A percentile compares a stretch with the other conserved stretches of the same genome.
Conservation (phyloP, 2,329 filamentous ascomycete species). For the Scolecobasidium constrictum region DNA sequence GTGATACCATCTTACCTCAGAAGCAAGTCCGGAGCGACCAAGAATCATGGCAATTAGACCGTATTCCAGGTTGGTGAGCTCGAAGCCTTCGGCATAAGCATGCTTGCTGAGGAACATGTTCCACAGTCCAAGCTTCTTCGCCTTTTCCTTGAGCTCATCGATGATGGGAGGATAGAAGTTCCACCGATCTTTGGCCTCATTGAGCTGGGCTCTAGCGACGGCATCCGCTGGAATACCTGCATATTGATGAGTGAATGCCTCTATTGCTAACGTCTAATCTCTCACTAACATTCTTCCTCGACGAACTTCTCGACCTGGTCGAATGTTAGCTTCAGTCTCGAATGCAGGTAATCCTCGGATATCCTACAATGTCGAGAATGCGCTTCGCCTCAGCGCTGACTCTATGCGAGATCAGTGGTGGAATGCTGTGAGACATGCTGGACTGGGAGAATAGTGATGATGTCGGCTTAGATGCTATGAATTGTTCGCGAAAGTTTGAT, state of each 20-base stretch:
- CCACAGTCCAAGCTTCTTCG: constrained; percentile 78
- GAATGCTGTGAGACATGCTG: constrained; percentile 4
- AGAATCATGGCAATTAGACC: constrained; percentile 95
- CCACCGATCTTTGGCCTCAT: constrained; percentile 61
- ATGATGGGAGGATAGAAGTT: constrained; percentile 67
- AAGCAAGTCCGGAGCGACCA: constrained; percentile 69
- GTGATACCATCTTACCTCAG: constrained; percentile 14
- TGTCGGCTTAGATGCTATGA: no score
- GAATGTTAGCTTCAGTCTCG: constrained; percentile 9
- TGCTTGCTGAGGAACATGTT: constrained; percentile 96
- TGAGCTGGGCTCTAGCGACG: constrained; percentile 70
- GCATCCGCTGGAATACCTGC: constrained; percentile 56
- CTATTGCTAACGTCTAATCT: background rate
- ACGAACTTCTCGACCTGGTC: constrained; percentile 81
- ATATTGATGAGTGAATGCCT: background rate
- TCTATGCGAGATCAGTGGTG: constrained; percentile 2
- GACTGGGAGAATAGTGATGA: no score
- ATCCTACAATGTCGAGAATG: constrained; percentile 9
- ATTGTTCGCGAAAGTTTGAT: no score
- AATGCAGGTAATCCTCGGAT: background rate
- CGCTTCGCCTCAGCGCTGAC: constrained; percentile 7
- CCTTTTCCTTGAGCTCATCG: constrained; percentile 81
- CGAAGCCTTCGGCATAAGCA: constrained; percentile 90
- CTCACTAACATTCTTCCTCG: constrained; percentile 65
- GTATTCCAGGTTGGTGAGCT: constrained; percentile 92